A percentile compares a stretch with the other conserved stretches of the same genome.
Conservation (phyloP, 1,284 basidiomycete genomes). For the Cutaneotrichosporon sp. region DNA sequence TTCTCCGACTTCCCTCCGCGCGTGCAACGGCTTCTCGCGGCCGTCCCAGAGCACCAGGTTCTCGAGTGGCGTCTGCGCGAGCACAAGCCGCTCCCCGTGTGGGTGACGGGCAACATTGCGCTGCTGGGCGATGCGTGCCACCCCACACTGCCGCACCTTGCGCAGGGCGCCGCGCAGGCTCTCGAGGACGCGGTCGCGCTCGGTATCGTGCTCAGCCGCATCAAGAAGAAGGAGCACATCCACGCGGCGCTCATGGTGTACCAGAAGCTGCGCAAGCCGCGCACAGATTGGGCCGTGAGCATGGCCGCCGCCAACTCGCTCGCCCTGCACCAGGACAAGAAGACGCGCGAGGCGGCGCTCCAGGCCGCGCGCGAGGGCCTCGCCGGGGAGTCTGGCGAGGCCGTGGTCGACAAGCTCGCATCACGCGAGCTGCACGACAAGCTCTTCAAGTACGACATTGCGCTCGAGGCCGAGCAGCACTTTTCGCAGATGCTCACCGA, state of each 20-base stretch:
- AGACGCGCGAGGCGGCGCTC: slow-evolving; percentile 31
- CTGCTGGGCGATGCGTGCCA: slow-evolving; percentile 45
- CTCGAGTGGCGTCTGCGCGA: slow-evolving; percentile 52
- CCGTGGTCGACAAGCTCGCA: slow-evolving; percentile 7
- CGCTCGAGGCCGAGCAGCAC: slow-evolving; percentile 29
- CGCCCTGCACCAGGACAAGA: slow-evolving; percentile 41
- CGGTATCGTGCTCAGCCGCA: slow-evolving; percentile 44
- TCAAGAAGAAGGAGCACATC: slow-evolving; percentile 44
- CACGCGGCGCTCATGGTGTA: slow-evolving; percentile 43
- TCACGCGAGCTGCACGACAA: slow-evolving; percentile 28
- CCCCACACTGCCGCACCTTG: slow-evolving; percentile 44
- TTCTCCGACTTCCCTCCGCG: slow-evolving; percentile 47
- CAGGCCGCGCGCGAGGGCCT: not conserved
- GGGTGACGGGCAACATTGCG: slow-evolving; percentile 42
- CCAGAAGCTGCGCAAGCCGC: slow-evolving; percentile 48
- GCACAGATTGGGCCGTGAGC: slow-evolving; percentile 50
- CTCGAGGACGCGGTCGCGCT: slow-evolving; percentile 51
- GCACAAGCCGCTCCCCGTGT: slow-evolving; percentile 42
- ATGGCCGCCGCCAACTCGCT: slow-evolving; percentile 47
- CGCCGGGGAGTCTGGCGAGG: not conserved
- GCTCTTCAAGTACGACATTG: slow-evolving; percentile 33
- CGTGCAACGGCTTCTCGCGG: slow-evolving; percentile 44
- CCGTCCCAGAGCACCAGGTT: slow-evolving; percentile 46
- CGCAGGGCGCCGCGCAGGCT: slow-evolving; percentile 52
- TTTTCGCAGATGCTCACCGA: slow-evolving; percentile 24